Conservation (phyloP, 257 asterid species). For the Jasminum sambac region DNA sequence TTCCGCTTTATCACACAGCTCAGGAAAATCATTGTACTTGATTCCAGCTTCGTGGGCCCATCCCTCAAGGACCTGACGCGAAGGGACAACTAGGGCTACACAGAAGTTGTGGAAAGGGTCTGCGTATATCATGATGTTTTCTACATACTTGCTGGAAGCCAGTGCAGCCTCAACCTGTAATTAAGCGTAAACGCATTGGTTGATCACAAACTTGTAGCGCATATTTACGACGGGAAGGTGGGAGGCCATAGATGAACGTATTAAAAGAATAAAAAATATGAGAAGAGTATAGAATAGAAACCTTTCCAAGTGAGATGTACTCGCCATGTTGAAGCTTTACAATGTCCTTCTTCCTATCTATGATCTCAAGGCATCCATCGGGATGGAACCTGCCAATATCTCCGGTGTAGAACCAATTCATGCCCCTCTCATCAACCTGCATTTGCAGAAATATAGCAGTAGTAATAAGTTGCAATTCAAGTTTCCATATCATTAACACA, state of each 20-base stretch:
- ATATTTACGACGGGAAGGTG: not conserved
- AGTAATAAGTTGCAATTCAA: slow-evolving; percentile 15
- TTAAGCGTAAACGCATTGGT: slow-evolving; percentile 11
- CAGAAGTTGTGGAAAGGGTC: slow-evolving; percentile 87
- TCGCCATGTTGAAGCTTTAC: slow-evolving; percentile 97
- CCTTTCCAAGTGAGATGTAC: slow-evolving; percentile 92
- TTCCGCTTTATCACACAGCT: slow-evolving; percentile 68
- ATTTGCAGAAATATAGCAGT: slow-evolving; percentile 18
- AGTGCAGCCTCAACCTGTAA: slow-evolving; percentile 91
- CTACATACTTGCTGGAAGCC: slow-evolving; percentile 55
- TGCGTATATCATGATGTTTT: slow-evolving; percentile 66
- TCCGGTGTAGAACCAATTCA: slow-evolving; percentile 94
- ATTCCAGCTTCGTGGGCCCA: slow-evolving; percentile 82
- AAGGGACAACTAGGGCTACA: slow-evolving; percentile 81
- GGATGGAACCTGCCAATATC: slow-evolving; percentile 88
- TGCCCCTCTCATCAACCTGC: slow-evolving; percentile 84
- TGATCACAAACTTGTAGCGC: not conserved
- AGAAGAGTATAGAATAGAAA: slow-evolving; percentile 15
- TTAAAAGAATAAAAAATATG: not conserved
- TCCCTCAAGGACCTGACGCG: slow-evolving; percentile 64
- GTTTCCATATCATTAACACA: slow-evolving; percentile 13
- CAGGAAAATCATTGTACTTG: slow-evolving; percentile 49
- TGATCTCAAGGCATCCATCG: slow-evolving; percentile 89
- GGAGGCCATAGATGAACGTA: not conserved
- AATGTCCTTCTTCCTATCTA: slow-evolving; percentile 89